These are phyloP conservation scores for Schoenoplectus triqueter DNA, from an alignment of 202 grass and related monocot species.

Conservation along the genomic window DNA sequence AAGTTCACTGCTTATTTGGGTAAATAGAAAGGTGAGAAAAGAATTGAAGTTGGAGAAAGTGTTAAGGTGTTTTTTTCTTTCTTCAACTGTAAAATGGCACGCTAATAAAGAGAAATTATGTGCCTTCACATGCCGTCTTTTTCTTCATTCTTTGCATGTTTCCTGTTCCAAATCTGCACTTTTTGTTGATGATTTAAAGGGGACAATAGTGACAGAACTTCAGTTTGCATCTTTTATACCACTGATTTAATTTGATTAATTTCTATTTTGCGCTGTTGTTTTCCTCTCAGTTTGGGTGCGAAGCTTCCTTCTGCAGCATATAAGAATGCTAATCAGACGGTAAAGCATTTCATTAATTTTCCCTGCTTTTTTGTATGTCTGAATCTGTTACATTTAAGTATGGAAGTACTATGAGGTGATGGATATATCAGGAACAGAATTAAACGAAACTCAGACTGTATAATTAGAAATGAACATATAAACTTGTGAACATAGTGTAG, in stretches of 20 bases:
- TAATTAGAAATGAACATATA: background rate
- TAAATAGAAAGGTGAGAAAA: background rate
- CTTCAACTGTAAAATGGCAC: background rate
- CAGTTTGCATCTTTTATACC: background rate
- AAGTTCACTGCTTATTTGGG: background rate
- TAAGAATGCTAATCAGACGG: slow-evolving; percentile 22
- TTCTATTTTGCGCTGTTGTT: slow-evolving; percentile 3
- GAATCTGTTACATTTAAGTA: background rate
- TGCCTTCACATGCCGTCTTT: background rate
- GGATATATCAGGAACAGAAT: background rate
- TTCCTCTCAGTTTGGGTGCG: slow-evolving; percentile 58
- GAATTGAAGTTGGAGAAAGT: background rate
- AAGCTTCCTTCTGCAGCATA: slow-evolving; percentile 53
- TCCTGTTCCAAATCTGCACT: background rate
- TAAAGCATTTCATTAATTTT: slow-evolving; percentile 1
- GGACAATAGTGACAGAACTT: background rate
- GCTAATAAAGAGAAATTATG: background rate
- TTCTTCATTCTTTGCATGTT: background rate
- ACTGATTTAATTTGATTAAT: slow-evolving; percentile 12
- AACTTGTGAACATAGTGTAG: background rate
- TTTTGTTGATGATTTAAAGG: background rate
- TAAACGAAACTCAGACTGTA: background rate
- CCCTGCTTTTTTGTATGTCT: background rate
- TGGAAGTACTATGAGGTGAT: background rate
- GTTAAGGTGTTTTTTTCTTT: background rate